Conservation (phyloP, 2,329 filamentous ascomycete species). For the Apiospora arundinis region DNA sequence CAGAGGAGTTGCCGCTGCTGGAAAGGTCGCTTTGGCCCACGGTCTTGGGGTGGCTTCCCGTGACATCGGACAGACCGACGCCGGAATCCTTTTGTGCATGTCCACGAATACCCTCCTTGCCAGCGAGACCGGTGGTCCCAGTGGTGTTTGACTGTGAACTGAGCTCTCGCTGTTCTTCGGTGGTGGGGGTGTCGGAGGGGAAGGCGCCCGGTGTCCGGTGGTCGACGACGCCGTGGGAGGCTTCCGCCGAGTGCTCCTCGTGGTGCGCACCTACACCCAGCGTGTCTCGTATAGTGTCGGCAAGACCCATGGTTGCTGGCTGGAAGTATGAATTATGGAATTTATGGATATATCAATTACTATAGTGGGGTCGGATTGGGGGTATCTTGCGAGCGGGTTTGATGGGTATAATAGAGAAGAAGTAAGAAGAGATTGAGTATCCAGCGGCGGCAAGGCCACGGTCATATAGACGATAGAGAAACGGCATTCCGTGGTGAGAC, state of each 20-base stretch:
- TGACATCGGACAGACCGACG: neutral
- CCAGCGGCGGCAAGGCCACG: neutral
- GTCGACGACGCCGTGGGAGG: neutral
- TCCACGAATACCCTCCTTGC: neutral
- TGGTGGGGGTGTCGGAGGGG: neutral
- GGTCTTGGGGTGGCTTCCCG: neutral
- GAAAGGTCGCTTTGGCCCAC: neutral
- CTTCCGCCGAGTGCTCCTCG: neutral
- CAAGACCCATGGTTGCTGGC: conserved; percentile 1
- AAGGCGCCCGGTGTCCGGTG: conserved; percentile 2
- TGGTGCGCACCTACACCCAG: neutral
- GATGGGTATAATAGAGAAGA: neutral
- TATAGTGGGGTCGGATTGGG: neutral
- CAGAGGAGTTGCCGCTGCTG: neutral
- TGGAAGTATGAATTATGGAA: neutral
- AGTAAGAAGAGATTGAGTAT: neutral
- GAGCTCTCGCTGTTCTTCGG: conserved; percentile 1
- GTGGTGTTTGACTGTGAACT: neutral
- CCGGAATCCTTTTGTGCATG: conserved; percentile 3
- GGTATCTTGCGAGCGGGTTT: neutral
- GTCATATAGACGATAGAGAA: neutral
- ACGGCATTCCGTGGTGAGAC: neutral
- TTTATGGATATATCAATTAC: neutral
- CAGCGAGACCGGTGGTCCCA: neutral
- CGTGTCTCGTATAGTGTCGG: conserved; percentile 12